Evolutionary conservation across 345 rosid genomes (phyloP).

Genomic region (Brassica rapa): DNA sequence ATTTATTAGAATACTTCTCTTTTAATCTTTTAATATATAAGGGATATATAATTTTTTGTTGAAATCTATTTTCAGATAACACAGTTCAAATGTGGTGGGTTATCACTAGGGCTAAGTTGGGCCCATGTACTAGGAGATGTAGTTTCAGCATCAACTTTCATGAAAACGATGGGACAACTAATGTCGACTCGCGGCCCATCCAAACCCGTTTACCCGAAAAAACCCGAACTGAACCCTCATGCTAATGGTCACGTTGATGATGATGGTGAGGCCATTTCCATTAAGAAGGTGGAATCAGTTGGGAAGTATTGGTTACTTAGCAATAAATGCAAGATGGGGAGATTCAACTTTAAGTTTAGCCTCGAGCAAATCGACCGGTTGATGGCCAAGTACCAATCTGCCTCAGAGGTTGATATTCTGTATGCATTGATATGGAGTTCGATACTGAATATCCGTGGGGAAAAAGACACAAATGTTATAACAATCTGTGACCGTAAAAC

Average conservation of each 20-base stretch:
- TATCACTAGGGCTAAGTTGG: slow-evolving; percentile 72
- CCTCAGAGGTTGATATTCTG: slow-evolving; percentile 42
- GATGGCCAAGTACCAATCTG: slow-evolving; percentile 16
- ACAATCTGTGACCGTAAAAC: slow-evolving; percentile 42
- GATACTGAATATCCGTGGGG: slow-evolving; percentile 43
- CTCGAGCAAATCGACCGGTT: slow-evolving; percentile 42
- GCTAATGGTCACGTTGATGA: not conserved
- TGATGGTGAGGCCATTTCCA: slow-evolving; percentile 25
- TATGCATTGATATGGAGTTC: slow-evolving; percentile 67
- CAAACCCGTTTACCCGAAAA: slow-evolving; percentile 14
- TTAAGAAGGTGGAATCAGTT: slow-evolving; percentile 52
- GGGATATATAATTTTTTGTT: not conserved
- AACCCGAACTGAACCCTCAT: not conserved
- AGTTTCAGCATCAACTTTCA: slow-evolving; percentile 55
- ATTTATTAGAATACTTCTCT: no score
- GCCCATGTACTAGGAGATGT: slow-evolving; percentile 79
- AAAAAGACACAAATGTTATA: slow-evolving; percentile 38
- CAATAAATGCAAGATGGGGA: slow-evolving; percentile 42
- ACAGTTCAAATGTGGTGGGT: slow-evolving; percentile 67
- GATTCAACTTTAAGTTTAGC: slow-evolving; percentile 38
- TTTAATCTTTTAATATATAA: no score
- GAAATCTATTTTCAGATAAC: slow-evolving; percentile 54
- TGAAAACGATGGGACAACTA: slow-evolving; percentile 50
- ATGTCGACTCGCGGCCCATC: slow-evolving; percentile 39
- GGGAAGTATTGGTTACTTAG: slow-evolving; percentile 54